These are phyloP conservation scores for Pythium insidiosum DNA, from an alignment of 352 stramenopile genomes.

Conservation along the genomic window DNA sequence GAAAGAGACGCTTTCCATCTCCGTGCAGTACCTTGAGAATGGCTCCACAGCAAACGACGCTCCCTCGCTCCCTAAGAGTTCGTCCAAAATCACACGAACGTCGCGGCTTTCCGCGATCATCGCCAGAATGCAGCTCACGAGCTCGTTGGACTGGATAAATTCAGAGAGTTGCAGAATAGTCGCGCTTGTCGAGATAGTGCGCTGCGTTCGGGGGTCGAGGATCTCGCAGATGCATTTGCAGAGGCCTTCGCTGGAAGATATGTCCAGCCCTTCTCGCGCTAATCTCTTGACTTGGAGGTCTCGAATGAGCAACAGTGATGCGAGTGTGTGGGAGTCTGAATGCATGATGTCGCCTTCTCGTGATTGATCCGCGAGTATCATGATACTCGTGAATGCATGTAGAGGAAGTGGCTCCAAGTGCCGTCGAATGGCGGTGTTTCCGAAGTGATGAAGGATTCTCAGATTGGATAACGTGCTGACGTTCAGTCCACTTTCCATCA, in stretches of 20 bases:
- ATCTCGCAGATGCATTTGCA: constrained; percentile 84
- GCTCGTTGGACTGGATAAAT: constrained; percentile 87
- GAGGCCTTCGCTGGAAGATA: constrained; percentile 17
- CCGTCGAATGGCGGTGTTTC: constrained; percentile 73
- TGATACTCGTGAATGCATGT: constrained; percentile 67
- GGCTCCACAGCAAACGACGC: constrained; percentile 66
- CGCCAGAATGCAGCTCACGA: constrained; percentile 78
- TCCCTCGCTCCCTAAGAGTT: constrained; percentile 59
- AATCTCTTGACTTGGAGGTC: constrained; percentile 52
- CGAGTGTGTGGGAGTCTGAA: constrained; percentile 82
- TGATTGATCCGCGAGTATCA: constrained; percentile 74
- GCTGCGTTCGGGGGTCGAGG: constrained; percentile 79
- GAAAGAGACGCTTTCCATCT: constrained; percentile 51
- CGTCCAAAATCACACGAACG: constrained; percentile 73
- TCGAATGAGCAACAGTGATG: constrained; percentile 77
- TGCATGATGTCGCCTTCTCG: constrained; percentile 76
- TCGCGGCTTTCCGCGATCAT: constrained; percentile 85
- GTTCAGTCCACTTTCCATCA: constrained; percentile 55
- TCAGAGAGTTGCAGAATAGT: constrained; percentile 72
- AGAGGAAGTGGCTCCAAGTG: constrained; percentile 58
- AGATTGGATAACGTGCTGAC: constrained; percentile 42
- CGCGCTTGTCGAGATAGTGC: constrained; percentile 64
- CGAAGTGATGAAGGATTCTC: constrained; percentile 52
- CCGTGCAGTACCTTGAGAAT: constrained; percentile 49
- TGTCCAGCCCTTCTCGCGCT: neutral